A percentile compares a stretch with the other conserved stretches of the same genome.
Conservation (phyloP, 75 land plant species). For the Pseudotsuga menziesii region DNA sequence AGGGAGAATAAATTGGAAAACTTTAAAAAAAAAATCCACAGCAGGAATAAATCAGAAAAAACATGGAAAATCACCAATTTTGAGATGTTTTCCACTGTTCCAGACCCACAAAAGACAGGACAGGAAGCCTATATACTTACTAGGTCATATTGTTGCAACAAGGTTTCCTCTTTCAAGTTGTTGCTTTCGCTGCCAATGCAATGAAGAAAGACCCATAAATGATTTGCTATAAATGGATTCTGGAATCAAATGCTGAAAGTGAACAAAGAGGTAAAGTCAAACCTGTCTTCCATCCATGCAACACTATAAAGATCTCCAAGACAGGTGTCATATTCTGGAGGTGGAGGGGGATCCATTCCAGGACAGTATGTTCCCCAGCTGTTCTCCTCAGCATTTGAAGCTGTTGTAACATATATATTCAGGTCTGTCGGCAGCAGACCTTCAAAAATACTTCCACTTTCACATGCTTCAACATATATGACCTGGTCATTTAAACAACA, state of each 20-base stretch:
- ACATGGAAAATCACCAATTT: no score
- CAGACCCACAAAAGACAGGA: no score
- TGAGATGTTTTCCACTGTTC: no score
- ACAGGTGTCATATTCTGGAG: constrained; percentile 79
- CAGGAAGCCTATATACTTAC: constrained; percentile 11
- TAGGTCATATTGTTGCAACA: constrained; percentile 29
- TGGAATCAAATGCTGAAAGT: no score
- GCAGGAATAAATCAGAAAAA: no score
- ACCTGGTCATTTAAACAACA: constrained; percentile 44
- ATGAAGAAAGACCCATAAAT: no score
- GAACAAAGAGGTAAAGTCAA: background rate
- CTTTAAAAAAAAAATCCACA: no score
- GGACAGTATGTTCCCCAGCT: constrained; percentile 97
- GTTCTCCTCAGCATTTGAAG: constrained; percentile 86
- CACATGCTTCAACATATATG: constrained; percentile 90
- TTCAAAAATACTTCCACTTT: constrained; percentile 95
- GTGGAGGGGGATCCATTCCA: constrained; percentile 83
- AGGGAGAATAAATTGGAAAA: no score
- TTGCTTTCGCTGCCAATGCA: constrained; percentile 30
- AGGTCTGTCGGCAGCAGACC: constrained; percentile 71
- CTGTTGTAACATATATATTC: constrained; percentile 89
- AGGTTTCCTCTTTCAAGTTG: constrained; percentile 28
- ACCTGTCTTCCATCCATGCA: constrained; percentile 99
- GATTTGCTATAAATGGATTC: no score
- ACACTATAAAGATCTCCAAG: constrained; percentile 92